phyloP scores from a whole-genome alignment of 1,284 basidiomycete species.

The Tranzscheliella williamsii region DNA sequence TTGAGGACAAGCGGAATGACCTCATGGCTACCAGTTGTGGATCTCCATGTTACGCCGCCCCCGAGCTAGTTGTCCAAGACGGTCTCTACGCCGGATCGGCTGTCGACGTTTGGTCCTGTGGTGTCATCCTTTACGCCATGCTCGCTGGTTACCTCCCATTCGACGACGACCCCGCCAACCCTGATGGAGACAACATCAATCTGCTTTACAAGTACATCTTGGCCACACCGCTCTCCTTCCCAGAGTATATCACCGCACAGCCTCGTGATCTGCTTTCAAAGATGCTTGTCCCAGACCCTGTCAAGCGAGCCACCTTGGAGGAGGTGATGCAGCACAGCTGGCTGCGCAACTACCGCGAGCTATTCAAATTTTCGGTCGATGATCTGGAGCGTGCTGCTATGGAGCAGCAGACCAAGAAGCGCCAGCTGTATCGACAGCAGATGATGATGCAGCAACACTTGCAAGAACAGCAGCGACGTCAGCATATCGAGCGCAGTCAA shows the following conservation, averaged over 20 bases:
- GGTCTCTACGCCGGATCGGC: conserved; percentile 97
- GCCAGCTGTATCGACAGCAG: conserved; percentile 59
- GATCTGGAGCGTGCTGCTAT: conserved; percentile 59
- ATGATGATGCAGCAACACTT: conserved; percentile 57
- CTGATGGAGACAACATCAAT: conserved; percentile 99
- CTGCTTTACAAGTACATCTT: conserved; percentile 99
- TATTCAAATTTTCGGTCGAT: conserved; percentile 59
- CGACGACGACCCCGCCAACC: conserved; percentile 97
- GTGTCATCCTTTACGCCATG: conserved; percentile 99
- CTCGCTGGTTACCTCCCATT: conserved; percentile 98
- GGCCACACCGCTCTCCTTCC: conserved; percentile 58
- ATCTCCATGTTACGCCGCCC: conserved; percentile 96
- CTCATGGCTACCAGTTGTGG: conserved; percentile 99
- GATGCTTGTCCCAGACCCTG: conserved; percentile 60
- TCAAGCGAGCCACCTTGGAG: conserved; percentile 47
- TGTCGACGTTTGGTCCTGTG: conserved; percentile 98
- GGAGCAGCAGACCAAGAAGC: conserved; percentile 60
- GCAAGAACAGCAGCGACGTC: conserved; percentile 50
- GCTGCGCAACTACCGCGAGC: conserved; percentile 58
- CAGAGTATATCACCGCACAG: conserved; percentile 58
- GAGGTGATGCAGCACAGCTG: conserved; percentile 60
- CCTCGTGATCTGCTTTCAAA: conserved; percentile 55
- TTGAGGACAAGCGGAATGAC: conserved; percentile 77
- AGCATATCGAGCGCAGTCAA: conserved; percentile 43
- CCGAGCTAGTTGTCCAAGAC: conserved; percentile 97